Conservation (phyloP, 768 basidiomycete species). For the Pisolithus orientalis region DNA sequence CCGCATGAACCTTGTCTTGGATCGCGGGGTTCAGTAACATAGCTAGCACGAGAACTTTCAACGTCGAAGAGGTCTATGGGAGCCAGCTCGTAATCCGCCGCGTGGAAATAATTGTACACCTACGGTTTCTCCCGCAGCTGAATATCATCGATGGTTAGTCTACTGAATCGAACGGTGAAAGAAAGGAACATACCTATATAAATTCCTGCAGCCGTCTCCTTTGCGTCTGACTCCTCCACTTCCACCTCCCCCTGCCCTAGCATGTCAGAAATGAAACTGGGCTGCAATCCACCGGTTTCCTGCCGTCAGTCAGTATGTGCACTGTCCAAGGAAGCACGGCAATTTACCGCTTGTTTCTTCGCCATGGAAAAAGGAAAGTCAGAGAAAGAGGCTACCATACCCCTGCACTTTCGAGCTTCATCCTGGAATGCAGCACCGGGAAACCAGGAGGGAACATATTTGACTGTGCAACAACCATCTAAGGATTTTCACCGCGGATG, state of each 20-base stretch:
- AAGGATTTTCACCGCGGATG: neutral
- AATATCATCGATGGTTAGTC: constrained; percentile 4
- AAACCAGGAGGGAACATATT: constrained; percentile 20
- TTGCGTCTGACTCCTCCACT: too few relatives aligned
- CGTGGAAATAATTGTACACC: neutral
- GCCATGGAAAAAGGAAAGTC: constrained; percentile 4
- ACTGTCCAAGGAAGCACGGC: too few relatives aligned
- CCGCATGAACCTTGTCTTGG: constrained; percentile 18
- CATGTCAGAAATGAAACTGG: too few relatives aligned
- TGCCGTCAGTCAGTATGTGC: too few relatives aligned
- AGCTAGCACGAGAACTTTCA: constrained; percentile 20
- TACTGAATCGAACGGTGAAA: too few relatives aligned
- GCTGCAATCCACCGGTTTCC: too few relatives aligned
- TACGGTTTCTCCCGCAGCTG: constrained; percentile 24
- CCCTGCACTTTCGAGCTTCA: neutral
- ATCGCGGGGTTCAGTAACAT: constrained; percentile 23
- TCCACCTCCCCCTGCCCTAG: too few relatives aligned
- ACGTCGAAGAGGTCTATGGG: constrained; percentile 14
- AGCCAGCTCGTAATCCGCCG: neutral
- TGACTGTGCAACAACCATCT: constrained; percentile 8
- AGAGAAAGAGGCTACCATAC: neutral
- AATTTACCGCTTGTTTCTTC: neutral
- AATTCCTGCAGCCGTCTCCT: too few relatives aligned
- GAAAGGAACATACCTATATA: too few relatives aligned
- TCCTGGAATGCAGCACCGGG: constrained; percentile 3